phyloP scores from a whole-genome alignment of 768 basidiomycete species.

The Mycena polygramma region DNA sequence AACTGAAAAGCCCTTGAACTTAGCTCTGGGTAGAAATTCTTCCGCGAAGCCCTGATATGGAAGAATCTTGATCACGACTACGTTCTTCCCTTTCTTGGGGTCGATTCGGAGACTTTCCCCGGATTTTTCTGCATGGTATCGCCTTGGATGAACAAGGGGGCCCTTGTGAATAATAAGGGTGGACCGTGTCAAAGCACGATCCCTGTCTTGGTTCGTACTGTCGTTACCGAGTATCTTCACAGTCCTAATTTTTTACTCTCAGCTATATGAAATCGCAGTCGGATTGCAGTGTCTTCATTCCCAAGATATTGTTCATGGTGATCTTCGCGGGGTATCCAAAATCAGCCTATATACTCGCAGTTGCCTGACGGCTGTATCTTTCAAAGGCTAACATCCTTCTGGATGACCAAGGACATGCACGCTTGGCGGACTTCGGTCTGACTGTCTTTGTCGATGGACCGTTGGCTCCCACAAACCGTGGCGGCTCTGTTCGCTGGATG shows the following conservation, averaged over 20 bases:
- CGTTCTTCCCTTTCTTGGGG: conserved; percentile 40
- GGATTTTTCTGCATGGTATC: conserved; percentile 40
- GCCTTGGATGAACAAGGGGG: conserved; percentile 41
- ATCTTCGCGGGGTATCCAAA: conserved; percentile 41
- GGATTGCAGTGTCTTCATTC: conserved; percentile 52
- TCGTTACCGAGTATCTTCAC: not conserved
- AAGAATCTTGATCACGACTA: conserved; percentile 38
- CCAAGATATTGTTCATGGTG: conserved; percentile 39
- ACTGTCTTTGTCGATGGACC: conserved; percentile 29
- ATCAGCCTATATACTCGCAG: not conserved
- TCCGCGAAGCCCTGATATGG: conserved; percentile 41
- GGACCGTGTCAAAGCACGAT: not conserved
- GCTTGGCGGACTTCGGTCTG: conserved; percentile 40
- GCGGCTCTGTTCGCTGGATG: conserved; percentile 37
- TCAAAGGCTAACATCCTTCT: conserved; percentile 40
- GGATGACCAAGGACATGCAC: conserved; percentile 25
- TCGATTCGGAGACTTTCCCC: conserved; percentile 32
- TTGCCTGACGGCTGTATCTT: not conserved
- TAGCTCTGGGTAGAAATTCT: conserved; percentile 31
- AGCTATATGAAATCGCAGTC: conserved; percentile 52
- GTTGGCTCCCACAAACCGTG: conserved; percentile 18
- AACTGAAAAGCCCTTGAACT: not conserved
- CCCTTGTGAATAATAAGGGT: conserved; percentile 20
- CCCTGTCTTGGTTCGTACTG: conserved; percentile 8
- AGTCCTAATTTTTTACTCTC: not conserved